Evolutionary conservation across 2,329 filamentous ascomycete species (phyloP).

Genomic region (Pochonia chlamydosporia): DNA sequence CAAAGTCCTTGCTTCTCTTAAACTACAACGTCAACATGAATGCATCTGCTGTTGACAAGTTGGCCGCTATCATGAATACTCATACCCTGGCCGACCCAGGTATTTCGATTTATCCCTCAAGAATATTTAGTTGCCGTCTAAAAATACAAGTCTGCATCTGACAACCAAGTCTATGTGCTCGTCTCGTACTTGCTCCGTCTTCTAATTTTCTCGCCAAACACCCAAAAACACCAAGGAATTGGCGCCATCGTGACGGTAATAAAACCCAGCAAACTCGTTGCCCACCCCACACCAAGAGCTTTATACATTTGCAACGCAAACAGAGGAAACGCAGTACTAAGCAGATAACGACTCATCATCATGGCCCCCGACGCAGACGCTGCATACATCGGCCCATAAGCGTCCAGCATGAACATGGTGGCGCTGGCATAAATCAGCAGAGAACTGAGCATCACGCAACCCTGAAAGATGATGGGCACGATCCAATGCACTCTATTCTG

Average conservation of each 20-base stretch:
- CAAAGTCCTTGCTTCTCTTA: too few relatives aligned
- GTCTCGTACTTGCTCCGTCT: conserved; percentile 19
- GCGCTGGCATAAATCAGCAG: conserved; percentile 21
- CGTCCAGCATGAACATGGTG: conserved; percentile 22
- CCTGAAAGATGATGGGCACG: conserved; percentile 20
- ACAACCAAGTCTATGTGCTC: conserved; percentile 10
- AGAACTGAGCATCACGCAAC: conserved; percentile 19
- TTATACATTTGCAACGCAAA: conserved; percentile 32
- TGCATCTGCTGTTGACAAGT: too few relatives aligned
- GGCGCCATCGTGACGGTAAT: conserved; percentile 30
- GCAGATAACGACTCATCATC: conserved; percentile 38
- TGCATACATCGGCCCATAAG: conserved; percentile 21
- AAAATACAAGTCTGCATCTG: background rate
- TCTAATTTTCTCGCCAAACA: conserved; percentile 17
- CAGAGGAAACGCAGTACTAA: conserved; percentile 52
- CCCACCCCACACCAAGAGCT: conserved; percentile 35
- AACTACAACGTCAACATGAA: too few relatives aligned
- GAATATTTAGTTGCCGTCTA: too few relatives aligned
- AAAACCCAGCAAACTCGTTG: conserved; percentile 35
- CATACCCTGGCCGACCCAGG: too few relatives aligned
- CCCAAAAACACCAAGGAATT: conserved; percentile 26
- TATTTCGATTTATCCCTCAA: too few relatives aligned
- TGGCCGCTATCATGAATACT: too few relatives aligned
- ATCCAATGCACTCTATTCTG: conserved; percentile 17
- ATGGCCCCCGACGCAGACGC: conserved; percentile 20